phyloP scores from a whole-genome alignment of 2,329 filamentous ascomycete genomes.

The Plenodomus lindquistii region DNA sequence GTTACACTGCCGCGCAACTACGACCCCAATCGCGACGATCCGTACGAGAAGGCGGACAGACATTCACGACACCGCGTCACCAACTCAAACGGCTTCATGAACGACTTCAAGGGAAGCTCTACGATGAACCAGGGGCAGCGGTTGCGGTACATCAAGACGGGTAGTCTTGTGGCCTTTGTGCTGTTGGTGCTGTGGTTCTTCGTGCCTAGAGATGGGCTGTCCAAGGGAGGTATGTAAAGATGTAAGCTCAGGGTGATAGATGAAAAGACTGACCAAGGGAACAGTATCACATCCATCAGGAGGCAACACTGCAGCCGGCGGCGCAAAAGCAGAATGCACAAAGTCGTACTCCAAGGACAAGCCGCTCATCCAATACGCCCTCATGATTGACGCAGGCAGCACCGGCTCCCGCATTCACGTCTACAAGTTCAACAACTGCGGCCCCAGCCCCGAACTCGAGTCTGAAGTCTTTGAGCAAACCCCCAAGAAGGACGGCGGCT shows the following conservation, averaged over 20 bases:
- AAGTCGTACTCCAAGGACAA: conserved; percentile 85
- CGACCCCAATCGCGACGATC: conserved; percentile 39
- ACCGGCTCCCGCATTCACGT: conserved; percentile 98
- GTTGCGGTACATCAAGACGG: conserved; percentile 64
- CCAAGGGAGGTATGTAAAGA: conserved; percentile 27
- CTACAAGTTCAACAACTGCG: conserved; percentile 99
- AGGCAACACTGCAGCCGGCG: conserved; percentile 56
- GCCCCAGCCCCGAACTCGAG: conserved; percentile 90
- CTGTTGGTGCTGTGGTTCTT: conserved; percentile 62
- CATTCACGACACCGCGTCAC: conserved; percentile 43
- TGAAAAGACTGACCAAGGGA: neutral
- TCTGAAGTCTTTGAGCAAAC: conserved; percentile 93
- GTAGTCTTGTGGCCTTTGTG: conserved; percentile 62
- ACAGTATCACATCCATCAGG: conserved; percentile 28
- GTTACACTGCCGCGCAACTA: conserved; percentile 54
- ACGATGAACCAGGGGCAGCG: conserved; percentile 67
- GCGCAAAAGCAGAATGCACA: conserved; percentile 73
- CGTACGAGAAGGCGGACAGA: conserved; percentile 53
- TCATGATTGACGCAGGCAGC: conserved; percentile 98
- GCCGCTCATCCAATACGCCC: conserved; percentile 92
- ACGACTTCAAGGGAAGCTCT: conserved; percentile 50
- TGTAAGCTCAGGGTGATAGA: neutral
- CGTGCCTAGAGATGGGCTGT: conserved; percentile 47
- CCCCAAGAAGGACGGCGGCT: conserved; percentile 77
- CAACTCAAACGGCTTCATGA: conserved; percentile 46